Conservation (phyloP, 164 flowering plant species). For the Hamamelis virginiana region DNA sequence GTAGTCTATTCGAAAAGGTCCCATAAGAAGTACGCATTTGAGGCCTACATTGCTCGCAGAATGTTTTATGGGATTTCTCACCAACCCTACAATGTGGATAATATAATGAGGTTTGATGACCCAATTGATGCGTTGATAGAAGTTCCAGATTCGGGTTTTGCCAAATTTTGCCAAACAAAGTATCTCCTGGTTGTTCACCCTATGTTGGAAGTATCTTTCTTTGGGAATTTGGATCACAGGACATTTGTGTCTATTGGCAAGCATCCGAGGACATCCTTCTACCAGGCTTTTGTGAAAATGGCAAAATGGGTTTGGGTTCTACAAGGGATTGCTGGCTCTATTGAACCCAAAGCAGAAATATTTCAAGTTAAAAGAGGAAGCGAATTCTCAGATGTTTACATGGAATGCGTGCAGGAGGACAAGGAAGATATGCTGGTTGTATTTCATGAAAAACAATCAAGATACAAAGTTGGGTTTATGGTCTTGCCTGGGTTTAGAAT, state of each 20-base stretch:
- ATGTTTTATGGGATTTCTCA: constrained; percentile 39
- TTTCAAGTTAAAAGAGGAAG: constrained; percentile 44
- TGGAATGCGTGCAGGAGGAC: constrained; percentile 46
- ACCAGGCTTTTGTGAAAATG: constrained; percentile 57
- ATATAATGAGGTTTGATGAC: constrained; percentile 30
- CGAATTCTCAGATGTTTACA: constrained; percentile 44
- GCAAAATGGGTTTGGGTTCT: constrained; percentile 61
- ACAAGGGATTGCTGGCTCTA: constrained; percentile 29
- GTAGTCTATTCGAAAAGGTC: constrained; percentile 35
- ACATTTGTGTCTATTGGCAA: constrained; percentile 36
- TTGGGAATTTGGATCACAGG: constrained; percentile 64
- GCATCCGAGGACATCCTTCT: constrained; percentile 62
- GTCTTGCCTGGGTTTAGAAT: constrained; percentile 57
- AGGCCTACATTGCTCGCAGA: constrained; percentile 54
- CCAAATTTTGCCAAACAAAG: constrained; percentile 47
- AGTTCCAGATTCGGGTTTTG: constrained; percentile 49
- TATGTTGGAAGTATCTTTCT: constrained; percentile 52
- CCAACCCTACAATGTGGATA: constrained; percentile 19
- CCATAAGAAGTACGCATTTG: constrained; percentile 64
- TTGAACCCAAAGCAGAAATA: constrained; percentile 35
- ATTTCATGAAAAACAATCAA: constrained; percentile 3
- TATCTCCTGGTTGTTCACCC: constrained; percentile 52
- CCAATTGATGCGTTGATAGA: constrained; percentile 41
- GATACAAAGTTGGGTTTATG: constrained; percentile 43
- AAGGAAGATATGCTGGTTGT: constrained; percentile 7